These are phyloP conservation scores for Silene latifolia DNA, from an alignment of 148 eudicot species.

Conservation along the genomic window DNA sequence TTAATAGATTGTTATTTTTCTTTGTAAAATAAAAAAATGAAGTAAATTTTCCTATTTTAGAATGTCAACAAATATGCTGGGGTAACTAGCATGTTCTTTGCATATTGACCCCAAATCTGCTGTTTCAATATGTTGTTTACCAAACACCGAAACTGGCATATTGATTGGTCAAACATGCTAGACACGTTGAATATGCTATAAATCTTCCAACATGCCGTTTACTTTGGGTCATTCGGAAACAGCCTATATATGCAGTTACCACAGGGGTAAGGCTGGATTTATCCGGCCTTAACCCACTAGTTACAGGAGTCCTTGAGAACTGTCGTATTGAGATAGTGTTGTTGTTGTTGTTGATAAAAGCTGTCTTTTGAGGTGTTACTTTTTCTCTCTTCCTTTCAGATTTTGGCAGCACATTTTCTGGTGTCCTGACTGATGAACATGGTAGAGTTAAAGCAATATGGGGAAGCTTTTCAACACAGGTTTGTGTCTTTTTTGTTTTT, in stretches of 20 bases:
- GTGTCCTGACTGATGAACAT: conserved; percentile 79
- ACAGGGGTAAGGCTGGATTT: not conserved
- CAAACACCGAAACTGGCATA: too few species aligned
- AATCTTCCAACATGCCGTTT: too few species aligned
- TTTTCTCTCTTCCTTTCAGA: conserved; percentile 37
- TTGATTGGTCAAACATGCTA: too few species aligned
- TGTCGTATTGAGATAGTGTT: not conserved
- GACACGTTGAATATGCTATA: too few species aligned
- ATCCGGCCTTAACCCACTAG: not conserved
- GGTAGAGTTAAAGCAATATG: conserved; percentile 94
- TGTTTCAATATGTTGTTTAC: too few species aligned
- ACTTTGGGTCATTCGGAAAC: not conserved
- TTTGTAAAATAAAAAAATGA: too few species aligned
- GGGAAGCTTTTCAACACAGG: conserved; percentile 99
- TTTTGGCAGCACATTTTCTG: conserved; percentile 93
- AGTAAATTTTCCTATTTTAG: too few species aligned
- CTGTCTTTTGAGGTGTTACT: conserved; percentile 18
- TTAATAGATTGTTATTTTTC: too few species aligned
- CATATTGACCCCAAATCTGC: too few species aligned
- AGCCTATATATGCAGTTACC: not conserved
- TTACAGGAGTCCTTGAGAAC: not conserved
- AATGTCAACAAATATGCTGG: too few species aligned
- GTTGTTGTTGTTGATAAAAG: conserved; percentile 4
- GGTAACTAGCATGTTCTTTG: too few species aligned
- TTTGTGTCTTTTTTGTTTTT: conserved; percentile 13